Evolutionary conservation across 1,139 yeast genomes (phyloP), one percentile per base, ranked within the genome.

Genomic region (Zygosaccharomyces pseudobailii): DNA sequence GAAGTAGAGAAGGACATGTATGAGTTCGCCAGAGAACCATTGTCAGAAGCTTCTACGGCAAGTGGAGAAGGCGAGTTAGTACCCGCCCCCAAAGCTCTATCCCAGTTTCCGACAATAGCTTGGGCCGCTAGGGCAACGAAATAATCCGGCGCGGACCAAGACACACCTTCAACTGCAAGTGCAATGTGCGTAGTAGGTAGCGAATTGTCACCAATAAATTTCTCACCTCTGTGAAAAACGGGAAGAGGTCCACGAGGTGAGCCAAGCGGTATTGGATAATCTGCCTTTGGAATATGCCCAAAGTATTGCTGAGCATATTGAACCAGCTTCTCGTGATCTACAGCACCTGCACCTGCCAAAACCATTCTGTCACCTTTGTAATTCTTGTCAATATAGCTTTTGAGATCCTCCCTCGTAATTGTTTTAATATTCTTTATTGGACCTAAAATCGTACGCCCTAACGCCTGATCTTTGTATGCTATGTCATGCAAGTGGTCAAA

Each of bases 301-400:
- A 92, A 92, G 62, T 79, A 79, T 66, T 80, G 73, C 57, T 83
- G 76, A 3, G 96, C 97, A 50, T 82, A 75, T 53, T 75, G 65
- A 19, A 90, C 96, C 51, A 92, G 78, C 53, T 83, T 81, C 10
- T 85, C 85, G 69, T 92, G 99, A 59, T 88, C 80, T 20, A 92
- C 92, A 47, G 94, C 84, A 25, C 99, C 99, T 1, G 95, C 88
- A 31, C 97, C 97, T 38, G 90, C 95, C 22, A 94, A 75, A 2
- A 94, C 98, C 98, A 92, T 92, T 62, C 98, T 76, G 69, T 94
- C 97, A 34, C 97, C 96, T 63, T 86, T 87, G 71, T 92, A 92
- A 72, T 92, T 92, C 45, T 86, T 80, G 42, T 78, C 73, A 62
- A 92, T 92, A 69, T 90, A 92, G 56, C 81, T 76, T 49, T 78